Base-by-base conservation (phyloP, 225 moss, liverwort and hornwort species). In the Rhytidiadelphus loreus region DNA sequence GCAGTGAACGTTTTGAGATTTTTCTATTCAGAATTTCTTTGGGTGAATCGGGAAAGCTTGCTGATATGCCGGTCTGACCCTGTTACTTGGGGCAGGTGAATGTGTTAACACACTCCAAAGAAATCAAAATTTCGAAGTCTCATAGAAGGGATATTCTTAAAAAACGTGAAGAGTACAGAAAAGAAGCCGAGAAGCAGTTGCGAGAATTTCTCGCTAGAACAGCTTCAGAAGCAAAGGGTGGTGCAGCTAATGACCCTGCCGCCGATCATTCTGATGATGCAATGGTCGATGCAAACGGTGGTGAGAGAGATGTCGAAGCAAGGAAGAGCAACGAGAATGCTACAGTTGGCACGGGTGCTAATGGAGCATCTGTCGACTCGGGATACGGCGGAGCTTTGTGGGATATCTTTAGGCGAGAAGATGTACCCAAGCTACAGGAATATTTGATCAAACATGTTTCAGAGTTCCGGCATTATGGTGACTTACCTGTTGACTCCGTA, bases 321-420 rank as follows among this genome's bases (percentile, higher is more conserved):
- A 68, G 23, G 65, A 83, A 90, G 69, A 81, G 81, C 84, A 84
- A 90, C 22, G 86, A 82, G 57, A 74, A 69, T 80, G 62, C 73
- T 46, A 32, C 77, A 61, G 84, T 43, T 7, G 50, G 58, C 84
- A n/a, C 78, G 65, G 72, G 82, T 87, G 81, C 64, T 21, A 82
- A 65, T 89, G 91, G 87, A 66, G 81, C 70, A 82, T 30, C 80
- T 82, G 66, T 43, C 80, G 79, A 73, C 59, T 81, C 88, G 30
- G 66, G 57, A 44, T 96, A 93, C 86, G 96, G 96, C 82, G 96
- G 95, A 71, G 96, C 96, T 13, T 89, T 96, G 55, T 96, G 96
- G 96, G 96, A 96, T 87, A 90, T 96, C 58, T 95, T 95, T 71
- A 88, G 95, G 84, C 94, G 96, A 84, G 92, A 96, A 89, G 96